Evolutionary conservation across 371 early-diverging fungal species (phyloP).

Genomic region (Caulochytrium protostelioides): DNA sequence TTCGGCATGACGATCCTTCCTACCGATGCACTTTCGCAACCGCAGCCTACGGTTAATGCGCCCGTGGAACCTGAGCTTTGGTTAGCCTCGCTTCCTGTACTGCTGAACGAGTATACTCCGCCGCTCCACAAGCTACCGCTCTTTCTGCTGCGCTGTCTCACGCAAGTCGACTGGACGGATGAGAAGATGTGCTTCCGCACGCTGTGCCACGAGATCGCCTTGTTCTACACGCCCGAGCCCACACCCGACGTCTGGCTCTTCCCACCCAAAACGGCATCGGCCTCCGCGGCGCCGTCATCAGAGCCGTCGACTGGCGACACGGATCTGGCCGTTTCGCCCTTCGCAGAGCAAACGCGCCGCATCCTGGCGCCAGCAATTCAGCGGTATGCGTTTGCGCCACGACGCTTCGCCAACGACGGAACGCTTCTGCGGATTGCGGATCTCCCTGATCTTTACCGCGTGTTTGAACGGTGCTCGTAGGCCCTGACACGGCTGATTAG

Average conservation of each 20-base stretch:
- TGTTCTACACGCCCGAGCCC: slow-evolving; percentile 56
- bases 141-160: slow-evolving; percentile 42
- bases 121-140: slow-evolving; percentile 58
- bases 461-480: slow-evolving; percentile 86
- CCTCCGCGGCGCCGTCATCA: neutral
- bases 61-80: no score
- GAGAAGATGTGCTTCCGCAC: slow-evolving; percentile 59
- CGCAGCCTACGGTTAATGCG: no score
- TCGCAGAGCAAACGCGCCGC: slow-evolving; percentile 12
- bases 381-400: slow-evolving; percentile 36
- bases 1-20: slow-evolving; percentile 51
- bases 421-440: slow-evolving; percentile 48
- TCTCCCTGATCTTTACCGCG: slow-evolving; percentile 68
- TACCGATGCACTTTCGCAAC: no score
- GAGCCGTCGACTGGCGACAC: neutral
- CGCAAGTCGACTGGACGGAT: slow-evolving; percentile 53
- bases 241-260: neutral
- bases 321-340: neutral
- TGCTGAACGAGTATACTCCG: slow-evolving; percentile 54
- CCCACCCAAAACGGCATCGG: neutral
- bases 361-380: slow-evolving; percentile 54
- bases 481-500: no score
- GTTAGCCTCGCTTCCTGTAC: slow-evolving; percentile 46
- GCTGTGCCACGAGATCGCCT: slow-evolving; percentile 45
- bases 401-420: slow-evolving; percentile 23